Base-by-base conservation (phyloP, 2,329 filamentous ascomycete species). In the Paracamarosporium sp. region DNA sequence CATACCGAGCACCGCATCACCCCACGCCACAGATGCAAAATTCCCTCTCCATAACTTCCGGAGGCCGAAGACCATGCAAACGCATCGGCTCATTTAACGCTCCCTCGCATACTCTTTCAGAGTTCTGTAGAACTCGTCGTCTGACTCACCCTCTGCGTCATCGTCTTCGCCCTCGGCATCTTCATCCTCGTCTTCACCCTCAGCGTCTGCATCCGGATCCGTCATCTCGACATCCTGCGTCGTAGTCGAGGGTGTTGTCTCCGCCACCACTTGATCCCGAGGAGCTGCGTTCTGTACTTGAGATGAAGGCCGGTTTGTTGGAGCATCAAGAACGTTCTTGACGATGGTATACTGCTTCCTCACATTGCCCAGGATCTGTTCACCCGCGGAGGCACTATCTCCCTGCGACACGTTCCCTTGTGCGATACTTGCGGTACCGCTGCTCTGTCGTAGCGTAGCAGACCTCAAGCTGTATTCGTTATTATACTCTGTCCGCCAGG, bases 121-220 rank as follows among this genome's bases (percentile, higher is more conserved):
- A 50, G 31, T 36, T 53, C 50, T 45, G 20, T 22, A 6, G 20
- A 36, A 53, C 50, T 50, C 60, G 8, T 68, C 62, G 15, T 70
- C 66, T 35, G 61, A 48, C 27, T 72, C 68, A 4, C 67, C 65
- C 41, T 71, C 66, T 2, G 66, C 64, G 45, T 71, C 66, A 13
- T 63, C 45, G 15, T 62, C 57, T 20, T n/a, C 62, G 28, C 55
- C 53, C 12, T 60, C 61, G 15, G 48, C 57, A 22, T 61, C 57
- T 4, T 25, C 33, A 47, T 57, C 53, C 11, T n/a, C n/a, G n/a
- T n/a, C n/a, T n/a, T 55, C 62, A 28, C 55, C 53, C 12, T 60
- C 61, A 17, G 48, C 57, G 20, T 61, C 57, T 4, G 33, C 33
- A 47, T 57, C 53, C 11, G 46, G 53, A 53, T 65, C 63, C 9